Percentiles rank a stretch among this genome's conserved stretches.
Conservation (phyloP, 306 rosid genomes). For the Cicer bijugum region DNA sequence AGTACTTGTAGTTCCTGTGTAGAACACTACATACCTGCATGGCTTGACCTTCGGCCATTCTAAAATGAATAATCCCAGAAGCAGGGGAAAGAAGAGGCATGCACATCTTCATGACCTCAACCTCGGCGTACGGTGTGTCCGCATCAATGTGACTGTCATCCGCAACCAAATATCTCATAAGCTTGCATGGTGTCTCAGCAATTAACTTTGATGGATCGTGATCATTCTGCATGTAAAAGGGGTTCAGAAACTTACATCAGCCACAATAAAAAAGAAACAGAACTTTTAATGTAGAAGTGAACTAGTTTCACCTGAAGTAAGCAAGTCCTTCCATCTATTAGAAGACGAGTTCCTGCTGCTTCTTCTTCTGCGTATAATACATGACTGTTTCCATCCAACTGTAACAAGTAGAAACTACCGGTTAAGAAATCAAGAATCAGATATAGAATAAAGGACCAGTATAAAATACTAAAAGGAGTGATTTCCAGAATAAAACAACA, state of each 20-base stretch:
- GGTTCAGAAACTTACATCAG: conserved; percentile 43
- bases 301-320: conserved; percentile 87
- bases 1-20: conserved; percentile 20
- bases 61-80: conserved; percentile 86
- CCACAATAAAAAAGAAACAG: conserved; percentile 33
- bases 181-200: conserved; percentile 98
- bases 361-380: conserved; percentile 98
- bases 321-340: conserved; percentile 99
- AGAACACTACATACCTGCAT: conserved; percentile 77
- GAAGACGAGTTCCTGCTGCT: conserved; percentile 99
- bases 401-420: conserved; percentile 48
- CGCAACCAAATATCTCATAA: conserved; percentile 74
- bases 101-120: conserved; percentile 99
- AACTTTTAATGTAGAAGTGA: conserved; percentile 27
- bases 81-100: conserved; percentile 99
- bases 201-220: conserved; percentile 94
- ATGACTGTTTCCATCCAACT: conserved; percentile 99
- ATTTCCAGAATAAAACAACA: conserved; percentile 23
- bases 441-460: conserved; percentile 4
- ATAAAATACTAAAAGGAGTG: neutral
- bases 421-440: conserved; percentile 43
- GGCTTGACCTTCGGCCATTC: conserved; percentile 96
- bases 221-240: conserved; percentile 72
- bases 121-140: conserved; percentile 94
- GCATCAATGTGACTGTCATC: conserved; percentile 85